Conservation (phyloP, 805 yeast species). For the Barnettozyma wickerhamii region DNA sequence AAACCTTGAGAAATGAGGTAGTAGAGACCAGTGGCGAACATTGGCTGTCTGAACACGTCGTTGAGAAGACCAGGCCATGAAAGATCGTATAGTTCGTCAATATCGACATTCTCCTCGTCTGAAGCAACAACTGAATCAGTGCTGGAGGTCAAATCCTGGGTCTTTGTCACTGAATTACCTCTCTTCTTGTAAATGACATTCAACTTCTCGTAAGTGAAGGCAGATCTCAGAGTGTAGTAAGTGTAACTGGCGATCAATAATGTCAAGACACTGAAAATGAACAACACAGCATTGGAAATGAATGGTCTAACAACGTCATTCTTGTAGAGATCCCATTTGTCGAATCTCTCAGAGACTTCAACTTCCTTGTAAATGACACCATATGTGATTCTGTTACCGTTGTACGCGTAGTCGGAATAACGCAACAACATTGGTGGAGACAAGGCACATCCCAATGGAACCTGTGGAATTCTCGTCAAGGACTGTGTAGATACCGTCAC, state of each 20-base stretch:
- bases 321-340: constrained; percentile 20
- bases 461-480: constrained; percentile 22
- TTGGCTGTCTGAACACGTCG: constrained; percentile 24
- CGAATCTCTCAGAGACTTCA: constrained; percentile 7
- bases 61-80: constrained; percentile 25
- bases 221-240: constrained; percentile 11
- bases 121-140: background rate
- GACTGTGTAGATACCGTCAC: constrained; percentile 25
- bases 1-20: constrained; percentile 20
- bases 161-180: background rate
- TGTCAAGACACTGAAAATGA: constrained; percentile 17
- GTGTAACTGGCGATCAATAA: constrained; percentile 18
- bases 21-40: constrained; percentile 7
- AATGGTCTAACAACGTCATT: constrained; percentile 25
- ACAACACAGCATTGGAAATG: constrained; percentile 17
- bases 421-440: constrained; percentile 24
- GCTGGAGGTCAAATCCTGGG: constrained; percentile 3
- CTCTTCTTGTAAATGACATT: constrained; percentile 12
- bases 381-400: constrained; percentile 26
- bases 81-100: constrained; percentile 19
- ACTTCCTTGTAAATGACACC: constrained; percentile 27
- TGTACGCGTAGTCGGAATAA: constrained; percentile 21
- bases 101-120: constrained; percentile 4
- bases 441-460: constrained; percentile 21
- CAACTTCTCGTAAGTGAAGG: constrained; percentile 16